These are phyloP conservation scores for Gastroboletus turbinatus DNA, from an alignment of 1,284 basidiomycete species.

Conservation along the genomic window DNA sequence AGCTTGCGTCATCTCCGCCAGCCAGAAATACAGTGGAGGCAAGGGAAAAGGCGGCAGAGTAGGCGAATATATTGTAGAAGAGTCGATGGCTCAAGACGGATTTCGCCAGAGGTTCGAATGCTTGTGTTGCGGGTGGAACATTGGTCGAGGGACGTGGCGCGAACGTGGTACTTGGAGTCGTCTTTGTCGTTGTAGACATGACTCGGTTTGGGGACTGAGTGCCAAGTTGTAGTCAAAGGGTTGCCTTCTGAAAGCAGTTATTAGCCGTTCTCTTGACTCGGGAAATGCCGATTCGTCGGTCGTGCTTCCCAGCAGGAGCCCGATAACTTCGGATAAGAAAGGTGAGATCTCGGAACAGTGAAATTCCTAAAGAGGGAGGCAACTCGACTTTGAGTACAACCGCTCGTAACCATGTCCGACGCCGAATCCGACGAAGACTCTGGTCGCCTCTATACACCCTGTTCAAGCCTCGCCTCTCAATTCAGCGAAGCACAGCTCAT, in stretches of 20 bases:
- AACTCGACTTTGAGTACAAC: not conserved
- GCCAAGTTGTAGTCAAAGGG: not conserved
- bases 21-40: conserved; percentile 37
- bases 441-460: not conserved
- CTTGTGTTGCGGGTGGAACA: conserved; percentile 48
- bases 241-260: too few species aligned
- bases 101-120: conserved; percentile 62
- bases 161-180: conserved; percentile 32
- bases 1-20: conserved; percentile 9
- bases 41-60: conserved; percentile 51
- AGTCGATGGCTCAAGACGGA: conserved; percentile 56
- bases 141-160: conserved; percentile 45
- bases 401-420: not conserved
- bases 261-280: not conserved
- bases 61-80: conserved; percentile 49
- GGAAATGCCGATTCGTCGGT: not conserved
- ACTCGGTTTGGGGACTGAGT: not conserved
- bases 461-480: not conserved
- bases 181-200: conserved; percentile 14
- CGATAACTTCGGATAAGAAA: too few species aligned
- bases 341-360: not conserved
- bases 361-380: not conserved
- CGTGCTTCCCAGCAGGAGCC: not conserved
- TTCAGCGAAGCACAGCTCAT: not conserved
- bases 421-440: not conserved